A percentile compares a stretch with the other conserved stretches of the same genome.
These are phyloP conservation scores for Penicillium coffeae DNA, from an alignment of 495 filamentous ascomycete genomes.

Conservation along the genomic window DNA sequence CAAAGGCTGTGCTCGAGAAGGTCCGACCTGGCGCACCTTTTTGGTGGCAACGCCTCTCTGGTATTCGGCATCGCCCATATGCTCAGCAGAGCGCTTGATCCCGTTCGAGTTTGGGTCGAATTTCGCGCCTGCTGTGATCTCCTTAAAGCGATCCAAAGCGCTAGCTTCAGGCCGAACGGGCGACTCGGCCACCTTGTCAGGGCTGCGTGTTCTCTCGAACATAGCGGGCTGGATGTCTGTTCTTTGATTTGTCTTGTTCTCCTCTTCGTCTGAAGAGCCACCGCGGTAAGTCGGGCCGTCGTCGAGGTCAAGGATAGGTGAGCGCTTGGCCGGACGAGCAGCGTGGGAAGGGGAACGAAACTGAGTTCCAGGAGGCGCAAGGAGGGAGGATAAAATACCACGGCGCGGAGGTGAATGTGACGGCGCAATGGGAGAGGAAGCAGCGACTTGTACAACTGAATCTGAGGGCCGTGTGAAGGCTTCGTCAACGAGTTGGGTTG, in stretches of 20 bases:
- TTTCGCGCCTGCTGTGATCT: conserved; percentile 44
- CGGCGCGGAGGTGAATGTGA: conserved; percentile 44
- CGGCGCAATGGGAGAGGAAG: conserved; percentile 68
- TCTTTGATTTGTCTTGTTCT: conserved; percentile 28
- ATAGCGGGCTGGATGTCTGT: conserved; percentile 70
- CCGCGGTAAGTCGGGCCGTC: conserved; percentile 56
- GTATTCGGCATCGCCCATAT: conserved; percentile 42
- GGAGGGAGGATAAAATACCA: conserved; percentile 51
- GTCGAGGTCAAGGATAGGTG: conserved; percentile 44
- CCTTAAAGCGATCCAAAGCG: conserved; percentile 40
- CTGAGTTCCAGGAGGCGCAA: conserved; percentile 76
- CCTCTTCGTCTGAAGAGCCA: conserved; percentile 56
- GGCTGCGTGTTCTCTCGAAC: conserved; percentile 45
- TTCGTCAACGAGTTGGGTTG: conserved; percentile 64
- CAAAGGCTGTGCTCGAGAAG: conserved; percentile 54
- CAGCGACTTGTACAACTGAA: conserved; percentile 73
- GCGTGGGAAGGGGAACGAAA: conserved; percentile 54
- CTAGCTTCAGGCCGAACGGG: conserved; percentile 23
- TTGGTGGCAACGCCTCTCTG: conserved; percentile 39
- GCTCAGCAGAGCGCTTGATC: conserved; percentile 43
- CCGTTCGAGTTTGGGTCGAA: conserved; percentile 37
- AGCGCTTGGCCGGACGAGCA: conserved; percentile 31
- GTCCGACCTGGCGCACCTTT: conserved; percentile 45
- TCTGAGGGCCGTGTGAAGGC: conserved; percentile 24
- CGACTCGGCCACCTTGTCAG: conserved; percentile 38